Evolutionary conservation across 805 yeast genomes (phyloP), one percentile per base, ranked within the genome.

Genomic region (Spathaspora girioi): DNA sequence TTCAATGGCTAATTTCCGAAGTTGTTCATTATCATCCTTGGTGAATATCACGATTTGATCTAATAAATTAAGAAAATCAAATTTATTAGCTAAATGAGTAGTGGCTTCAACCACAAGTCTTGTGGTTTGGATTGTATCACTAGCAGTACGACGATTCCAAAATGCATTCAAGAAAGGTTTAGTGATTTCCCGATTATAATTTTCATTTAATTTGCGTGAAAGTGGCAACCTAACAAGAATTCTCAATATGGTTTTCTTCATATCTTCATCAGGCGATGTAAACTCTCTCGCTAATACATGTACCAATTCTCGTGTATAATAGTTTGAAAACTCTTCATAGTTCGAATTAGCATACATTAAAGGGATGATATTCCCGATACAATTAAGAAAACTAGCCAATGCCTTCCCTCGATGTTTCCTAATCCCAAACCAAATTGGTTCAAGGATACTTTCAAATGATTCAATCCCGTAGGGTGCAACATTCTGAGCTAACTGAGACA

Each of bases 391-490:
- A 1, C 89, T 82, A 0, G 96, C 87, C 47, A 91, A 73, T 0
- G 84, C 77, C 58, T 82, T 81, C 4, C 97, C 97, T 54, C 96
- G 74, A 55, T 88, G 94, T 40, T 77, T 77, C 45, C 82, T 78
- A 20, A 89, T 78, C 4, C 96, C 97, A 10, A 72, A 68, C 96
- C 97, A 91, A 5, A 89, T 69, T 0, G 90, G 87, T 50, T 88
- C 93, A 35, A 93, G 62, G 0, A 84, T 75, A 0, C 69, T 68
- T 59, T 91, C 96, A 64, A 93, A 92, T 0, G 93, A 82, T 59
- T 89, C 97, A 50, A 89, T 86, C 45, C 98, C 99, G 67, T 87
- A 89, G 0, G 98, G 98, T 19, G 81, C 75, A 3, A 90, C 81
- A 7, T 89, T 84, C 47, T 88, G 92, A 0, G 97, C 97, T 32